Evolutionary conservation across 306 rosid species (phyloP), one percentile per base, ranked within the genome.

Genomic region (Lagenaria siceraria): DNA sequence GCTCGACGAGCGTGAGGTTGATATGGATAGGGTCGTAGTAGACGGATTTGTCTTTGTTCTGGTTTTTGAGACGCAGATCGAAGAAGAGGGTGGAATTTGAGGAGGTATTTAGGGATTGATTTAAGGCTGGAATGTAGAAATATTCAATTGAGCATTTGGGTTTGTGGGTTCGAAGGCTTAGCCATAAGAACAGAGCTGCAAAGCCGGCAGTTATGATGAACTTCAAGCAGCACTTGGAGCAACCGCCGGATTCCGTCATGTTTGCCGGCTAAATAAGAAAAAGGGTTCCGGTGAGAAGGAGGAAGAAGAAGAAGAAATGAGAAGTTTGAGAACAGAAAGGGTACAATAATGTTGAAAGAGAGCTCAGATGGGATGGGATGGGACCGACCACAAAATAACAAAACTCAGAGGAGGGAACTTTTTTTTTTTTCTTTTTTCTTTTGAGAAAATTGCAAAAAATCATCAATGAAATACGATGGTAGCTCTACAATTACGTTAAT

Each of bases 101-200:
- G 0, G 78, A 2, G 55, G 85, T 31, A 1, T 86, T 87, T 5
- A 86, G 65, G 80, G 92, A 38, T 60, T 35, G 73, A 87, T 92
- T 85, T 76, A 95, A 95, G 79, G 90, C 81, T 77, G 97, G 97
- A 36, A 89, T 74, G 84, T 90, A 90, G 53, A 95, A 85, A 1
- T 2, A 0, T 0, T 76, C 80, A 79, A 92, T 71, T 24, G 80
- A 87, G 77, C 81, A 81, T 38, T 73, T 83, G 72, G 96, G 98
- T 0, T 87, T 85, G 77, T 82, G 78, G 3, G 86, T 74, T 1
- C 92, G 90, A 0, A 95, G 81, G 62, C 83, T 84, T 7, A 61
- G 85, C 86, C 91, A 83, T 80, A 84, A 15, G 77, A 82, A 79
- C 74, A 86, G 85, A 35, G 87, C 84, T 0, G 87, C 62, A 19